phyloP scores from a whole-genome alignment of 2,329 filamentous ascomycete genomes.

The Fusarium pseudoanthophilum region DNA sequence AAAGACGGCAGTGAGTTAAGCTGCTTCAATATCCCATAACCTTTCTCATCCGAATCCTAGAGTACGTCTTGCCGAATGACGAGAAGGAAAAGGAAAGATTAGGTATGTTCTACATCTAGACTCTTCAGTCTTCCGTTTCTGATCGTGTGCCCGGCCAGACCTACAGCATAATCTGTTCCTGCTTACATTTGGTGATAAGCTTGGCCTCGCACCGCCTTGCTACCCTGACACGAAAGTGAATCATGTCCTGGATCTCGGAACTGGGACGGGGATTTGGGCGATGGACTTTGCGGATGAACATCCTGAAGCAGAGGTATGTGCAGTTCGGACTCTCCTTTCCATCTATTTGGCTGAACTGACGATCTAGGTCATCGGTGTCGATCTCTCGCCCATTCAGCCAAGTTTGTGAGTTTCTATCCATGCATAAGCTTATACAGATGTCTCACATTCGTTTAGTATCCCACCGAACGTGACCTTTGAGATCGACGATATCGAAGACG shows the following conservation, averaged over 20 bases:
- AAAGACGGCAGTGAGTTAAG: background rate
- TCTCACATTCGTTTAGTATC: background rate
- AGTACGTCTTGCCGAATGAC: conserved; percentile 4
- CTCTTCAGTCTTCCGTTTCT: background rate
- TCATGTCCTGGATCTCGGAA: background rate
- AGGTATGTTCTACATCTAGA: accelerated
- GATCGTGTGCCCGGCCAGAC: background rate
- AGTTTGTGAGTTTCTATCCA: accelerated
- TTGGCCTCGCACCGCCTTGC: background rate
- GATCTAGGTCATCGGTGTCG: background rate
- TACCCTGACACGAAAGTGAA: background rate
- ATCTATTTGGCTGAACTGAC: accelerated
- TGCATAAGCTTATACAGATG: background rate
- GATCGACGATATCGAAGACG: background rate
- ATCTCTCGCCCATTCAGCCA: background rate
- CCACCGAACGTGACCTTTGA: background rate
- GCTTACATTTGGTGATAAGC: background rate
- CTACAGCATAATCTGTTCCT: conserved; percentile 13
- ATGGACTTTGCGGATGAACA: background rate
- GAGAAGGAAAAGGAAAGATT: conserved; percentile 1
- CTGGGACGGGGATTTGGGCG: conserved; percentile 12
- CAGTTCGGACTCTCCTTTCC: too few relatives aligned
- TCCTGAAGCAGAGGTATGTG: background rate
- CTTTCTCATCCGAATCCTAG: background rate
- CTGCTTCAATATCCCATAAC: accelerated